Evolutionary conservation across 164 flowering plant species (phyloP).

Genomic region (Macadamia tetraphylla): DNA sequence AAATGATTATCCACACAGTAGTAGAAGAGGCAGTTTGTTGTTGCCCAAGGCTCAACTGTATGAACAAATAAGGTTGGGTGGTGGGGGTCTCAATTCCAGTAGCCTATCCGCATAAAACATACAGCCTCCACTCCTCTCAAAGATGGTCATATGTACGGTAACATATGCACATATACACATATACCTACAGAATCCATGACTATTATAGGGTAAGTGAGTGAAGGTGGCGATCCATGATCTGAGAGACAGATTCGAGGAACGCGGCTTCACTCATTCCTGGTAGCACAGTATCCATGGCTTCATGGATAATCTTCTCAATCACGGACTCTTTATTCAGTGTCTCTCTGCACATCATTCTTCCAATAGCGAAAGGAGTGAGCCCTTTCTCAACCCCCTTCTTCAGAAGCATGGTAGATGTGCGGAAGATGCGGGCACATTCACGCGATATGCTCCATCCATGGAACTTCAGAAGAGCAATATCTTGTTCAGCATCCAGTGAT

Average conservation of each 20-base stretch:
- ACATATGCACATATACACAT: slow-evolving; percentile 10
- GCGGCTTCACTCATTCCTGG: slow-evolving; percentile 49
- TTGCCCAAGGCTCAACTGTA: neutral
- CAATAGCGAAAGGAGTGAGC: slow-evolving; percentile 58
- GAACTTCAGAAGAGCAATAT: slow-evolving; percentile 50
- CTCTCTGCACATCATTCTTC: slow-evolving; percentile 73
- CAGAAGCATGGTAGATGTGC: slow-evolving; percentile 76
- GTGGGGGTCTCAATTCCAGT: slow-evolving; percentile 5
- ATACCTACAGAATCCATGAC: slow-evolving; percentile 7
- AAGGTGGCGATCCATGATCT: slow-evolving; percentile 52
- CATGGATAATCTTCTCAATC: slow-evolving; percentile 60
- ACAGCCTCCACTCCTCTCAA: slow-evolving; percentile 6
- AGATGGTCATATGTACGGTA: slow-evolving; percentile 9
- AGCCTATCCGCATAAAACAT: slow-evolving; percentile 1
- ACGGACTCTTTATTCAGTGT: slow-evolving; percentile 52
- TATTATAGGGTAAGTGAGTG: slow-evolving; percentile 22
- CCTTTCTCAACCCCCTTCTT: slow-evolving; percentile 71
- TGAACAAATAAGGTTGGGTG: neutral
- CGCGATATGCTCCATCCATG: slow-evolving; percentile 60
- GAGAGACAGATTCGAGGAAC: slow-evolving; percentile 54
- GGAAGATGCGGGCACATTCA: slow-evolving; percentile 51
- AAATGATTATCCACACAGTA: neutral
- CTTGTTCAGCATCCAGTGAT: slow-evolving; percentile 65
- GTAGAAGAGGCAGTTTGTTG: neutral
- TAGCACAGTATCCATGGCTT: slow-evolving; percentile 48